Evolutionary conservation across 176 grass and related monocot species (phyloP), one percentile per base, ranked within the genome.

Genomic region (Pontederia paniculata): DNA sequence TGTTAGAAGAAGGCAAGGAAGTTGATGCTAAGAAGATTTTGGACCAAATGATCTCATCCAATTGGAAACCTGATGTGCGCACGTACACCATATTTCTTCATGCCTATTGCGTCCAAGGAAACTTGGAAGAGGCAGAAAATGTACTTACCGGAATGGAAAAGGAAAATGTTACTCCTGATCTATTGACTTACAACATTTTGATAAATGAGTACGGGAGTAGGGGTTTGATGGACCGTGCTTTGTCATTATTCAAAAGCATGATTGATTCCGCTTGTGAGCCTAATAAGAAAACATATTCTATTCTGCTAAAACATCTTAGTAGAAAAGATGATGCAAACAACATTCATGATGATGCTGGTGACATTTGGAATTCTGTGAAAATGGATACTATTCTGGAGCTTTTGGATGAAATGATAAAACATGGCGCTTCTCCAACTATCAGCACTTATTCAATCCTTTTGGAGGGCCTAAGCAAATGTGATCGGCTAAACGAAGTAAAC

Each of bases 281-380:
- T 58, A 82, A 82, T 23, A 55, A 69, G 13, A 63, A 57, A 58
- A 88, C 58, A 44, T 88, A 75, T 65, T 46, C 73, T 44, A 58
- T 78, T 57, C 75, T 82, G 57, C 72, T 88, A 45, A 69, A 80
- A 64, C 75, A 82, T 82, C 63, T 88, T 49, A 28, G 69, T 45
- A 52, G 55, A 23, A 37, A 37, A 37, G 28, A 37, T 37, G 7
- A 37, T 37, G 65, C n/a, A 58, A 82, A 80, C 13, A 19, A 42
- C 58, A 55, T 66, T 52, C 44, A 41, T 25, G 45, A 9, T 58
- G 12, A 2, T 62, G 44, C 11, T 71, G 52, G 28, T 37, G 28
- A 31, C 72, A 45, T 82, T 18, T 88, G 84, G 84, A 79, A 68
- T 9, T 60, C 22, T 52, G 49, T 78, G 65, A 68, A 76, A 21